phyloP scores from a whole-genome alignment of 441 rosid species.

The Eutrema salsugineum region DNA sequence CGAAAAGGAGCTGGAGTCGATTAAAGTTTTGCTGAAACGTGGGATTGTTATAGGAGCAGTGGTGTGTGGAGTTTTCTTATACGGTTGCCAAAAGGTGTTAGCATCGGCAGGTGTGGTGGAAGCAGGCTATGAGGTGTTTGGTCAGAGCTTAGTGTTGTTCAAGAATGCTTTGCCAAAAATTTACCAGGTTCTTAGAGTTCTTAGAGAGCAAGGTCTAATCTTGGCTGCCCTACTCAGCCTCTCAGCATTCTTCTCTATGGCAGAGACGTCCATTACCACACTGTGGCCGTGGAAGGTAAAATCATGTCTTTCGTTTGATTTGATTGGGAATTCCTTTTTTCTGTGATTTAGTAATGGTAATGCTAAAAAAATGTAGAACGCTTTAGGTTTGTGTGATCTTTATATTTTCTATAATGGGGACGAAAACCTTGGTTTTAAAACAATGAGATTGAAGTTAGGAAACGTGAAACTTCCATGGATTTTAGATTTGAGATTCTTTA shows the following conservation, averaged over 20 bases:
- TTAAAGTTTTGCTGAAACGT: slow-evolving; percentile 45
- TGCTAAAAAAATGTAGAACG: not conserved
- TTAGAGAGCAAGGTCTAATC: slow-evolving; percentile 88
- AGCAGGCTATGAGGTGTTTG: slow-evolving; percentile 82
- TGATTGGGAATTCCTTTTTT: not conserved
- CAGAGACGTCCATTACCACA: slow-evolving; percentile 97
- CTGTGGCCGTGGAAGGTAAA: slow-evolving; percentile 99
- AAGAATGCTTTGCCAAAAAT: slow-evolving; percentile 80
- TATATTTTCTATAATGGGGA: not conserved
- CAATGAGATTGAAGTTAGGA: not conserved
- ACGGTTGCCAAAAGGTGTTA: slow-evolving; percentile 61
- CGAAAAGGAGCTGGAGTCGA: slow-evolving; percentile 30
- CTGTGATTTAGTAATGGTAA: not conserved
- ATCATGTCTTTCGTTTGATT: not conserved
- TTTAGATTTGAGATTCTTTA: not conserved
- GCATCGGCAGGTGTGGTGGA: slow-evolving; percentile 71
- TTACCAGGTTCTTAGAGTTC: slow-evolving; percentile 67
- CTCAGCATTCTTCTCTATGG: slow-evolving; percentile 99
- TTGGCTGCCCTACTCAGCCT: slow-evolving; percentile 78
- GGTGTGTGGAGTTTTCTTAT: slow-evolving; percentile 55
- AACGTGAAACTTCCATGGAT: not conserved
- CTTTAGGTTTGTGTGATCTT: not conserved
- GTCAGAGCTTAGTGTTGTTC: slow-evolving; percentile 55
- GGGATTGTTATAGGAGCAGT: slow-evolving; percentile 65
- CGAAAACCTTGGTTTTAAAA: not conserved